Evolutionary conservation across 139 green algal genomes (phyloP), one percentile per base, ranked within the genome.

Genomic region (Coelastrella sp.): DNA sequence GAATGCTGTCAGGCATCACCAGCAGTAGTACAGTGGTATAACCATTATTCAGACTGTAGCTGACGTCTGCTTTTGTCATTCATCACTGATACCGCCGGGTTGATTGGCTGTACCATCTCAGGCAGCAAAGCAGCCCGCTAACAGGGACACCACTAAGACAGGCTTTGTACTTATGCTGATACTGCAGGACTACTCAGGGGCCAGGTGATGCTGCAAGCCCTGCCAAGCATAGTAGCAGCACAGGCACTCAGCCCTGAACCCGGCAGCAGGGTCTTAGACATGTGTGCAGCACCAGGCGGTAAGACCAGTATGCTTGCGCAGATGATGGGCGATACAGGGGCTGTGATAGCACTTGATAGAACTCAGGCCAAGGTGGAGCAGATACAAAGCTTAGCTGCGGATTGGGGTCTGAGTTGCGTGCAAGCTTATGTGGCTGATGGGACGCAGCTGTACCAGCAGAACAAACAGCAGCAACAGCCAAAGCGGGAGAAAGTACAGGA

Each of bases 211-310:
- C 94, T 98, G 60, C 97, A 99, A 90, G 97, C 94, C n/a, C 90
- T 96, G 83, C 94, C 94, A 22, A 94, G 91, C 85, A 79, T 97
- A 16, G 90, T 97, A 7, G 93, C 96, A 13, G 94, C 94, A 3
- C 82, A 94, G 13, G 97, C 95, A 5, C 92, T 99, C 47, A 82
- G 90, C 60, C 93, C 95, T 7, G 0, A 54, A 17, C 93, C 93
- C 7, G 95, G 95, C 83, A 92, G 77, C 71, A 56, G 90, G 3
- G 95, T 99, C 17, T 80, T 99, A 87, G 97, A 99, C 94, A 98
- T 99, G 98, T 99, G 98, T 73, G 98, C 97, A 0, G 96, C 97
- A 13, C 97, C 97, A 6, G 97, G 97, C 11, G 97, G 98, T 60
- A 99, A 99, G 92, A 96, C 96, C 59, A 98, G 95, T 7, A 95